Percentiles rank a stretch among this genome's conserved stretches.
Evolutionary conservation across 495 filamentous ascomycete genomes (phyloP).

Genomic region (Baudoinia panamericana): DNA sequence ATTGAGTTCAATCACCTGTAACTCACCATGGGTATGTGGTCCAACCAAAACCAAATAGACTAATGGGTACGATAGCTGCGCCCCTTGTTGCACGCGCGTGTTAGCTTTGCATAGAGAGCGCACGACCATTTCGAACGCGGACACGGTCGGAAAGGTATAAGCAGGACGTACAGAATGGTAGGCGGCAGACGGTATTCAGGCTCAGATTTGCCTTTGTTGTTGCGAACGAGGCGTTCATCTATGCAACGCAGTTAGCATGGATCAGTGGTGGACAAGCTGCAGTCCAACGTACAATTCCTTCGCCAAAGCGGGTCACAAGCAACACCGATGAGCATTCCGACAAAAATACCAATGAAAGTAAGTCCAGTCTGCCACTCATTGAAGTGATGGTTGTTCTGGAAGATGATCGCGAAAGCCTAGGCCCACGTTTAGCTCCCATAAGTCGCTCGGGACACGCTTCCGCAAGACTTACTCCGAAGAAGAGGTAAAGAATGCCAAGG

Average conservation of each 20-base stretch:
- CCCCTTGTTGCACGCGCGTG: slow-evolving; percentile 32
- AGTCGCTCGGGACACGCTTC: not conserved
- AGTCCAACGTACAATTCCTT: slow-evolving; percentile 33
- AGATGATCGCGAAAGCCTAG: slow-evolving; percentile 69
- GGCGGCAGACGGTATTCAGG: slow-evolving; percentile 79
- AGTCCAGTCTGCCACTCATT: slow-evolving; percentile 69
- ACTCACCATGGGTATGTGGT: slow-evolving; percentile 30
- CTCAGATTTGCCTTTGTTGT: slow-evolving; percentile 51
- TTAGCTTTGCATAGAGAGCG: not conserved
- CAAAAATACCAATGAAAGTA: slow-evolving; percentile 57
- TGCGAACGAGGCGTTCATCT: slow-evolving; percentile 46
- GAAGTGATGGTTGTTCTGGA: slow-evolving; percentile 63
- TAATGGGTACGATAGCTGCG: slow-evolving; percentile 62
- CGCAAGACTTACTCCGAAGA: slow-evolving; percentile 51
- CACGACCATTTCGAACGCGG: no score
- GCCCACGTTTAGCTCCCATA: not conserved
- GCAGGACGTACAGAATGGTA: slow-evolving; percentile 43
- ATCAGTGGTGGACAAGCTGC: not conserved
- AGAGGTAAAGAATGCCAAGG: slow-evolving; percentile 81
- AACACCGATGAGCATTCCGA: slow-evolving; percentile 63
- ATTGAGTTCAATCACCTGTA: not conserved
- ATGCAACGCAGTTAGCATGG: not conserved
- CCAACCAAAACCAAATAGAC: slow-evolving; percentile 56
- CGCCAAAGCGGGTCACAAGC: slow-evolving; percentile 67
- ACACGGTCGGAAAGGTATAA: not conserved